phyloP scores from a whole-genome alignment of 2,329 filamentous ascomycete genomes.

The Aureobasidium lini region DNA sequence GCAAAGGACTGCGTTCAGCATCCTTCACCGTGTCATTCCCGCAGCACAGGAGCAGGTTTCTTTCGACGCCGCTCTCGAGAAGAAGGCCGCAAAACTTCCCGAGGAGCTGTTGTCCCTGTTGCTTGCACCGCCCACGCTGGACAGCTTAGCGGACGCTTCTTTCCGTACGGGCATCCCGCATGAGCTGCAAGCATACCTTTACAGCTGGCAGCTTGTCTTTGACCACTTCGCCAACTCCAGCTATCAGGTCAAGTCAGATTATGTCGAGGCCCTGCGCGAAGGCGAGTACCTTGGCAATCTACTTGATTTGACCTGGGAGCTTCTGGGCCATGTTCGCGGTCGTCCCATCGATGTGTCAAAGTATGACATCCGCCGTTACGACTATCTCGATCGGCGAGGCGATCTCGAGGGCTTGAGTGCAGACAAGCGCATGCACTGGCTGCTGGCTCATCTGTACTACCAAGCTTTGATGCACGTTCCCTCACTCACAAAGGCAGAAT shows the following conservation, averaged over 20 bases:
- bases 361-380: conserved; percentile 61
- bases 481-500: conserved; percentile 76
- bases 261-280: conserved; percentile 69
- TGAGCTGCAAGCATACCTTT: conserved; percentile 67
- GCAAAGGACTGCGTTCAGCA: conserved; percentile 70
- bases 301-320: conserved; percentile 73
- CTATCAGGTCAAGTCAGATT: conserved; percentile 74
- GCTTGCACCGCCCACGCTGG: conserved; percentile 65
- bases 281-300: conserved; percentile 61
- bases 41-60: conserved; percentile 72
- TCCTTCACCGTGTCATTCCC: conserved; percentile 76
- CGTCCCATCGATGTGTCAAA: conserved; percentile 64
- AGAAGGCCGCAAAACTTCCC: conserved; percentile 65
- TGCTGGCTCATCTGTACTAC: conserved; percentile 82
- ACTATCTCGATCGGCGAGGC: conserved; percentile 24
- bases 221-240: conserved; percentile 61
- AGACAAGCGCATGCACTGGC: conserved; percentile 71
- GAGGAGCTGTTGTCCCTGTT: conserved; percentile 80
- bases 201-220: conserved; percentile 86
- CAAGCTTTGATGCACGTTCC: conserved; percentile 69
- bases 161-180: conserved; percentile 61
- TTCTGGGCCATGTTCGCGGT: conserved; percentile 70
- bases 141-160: conserved; percentile 57
- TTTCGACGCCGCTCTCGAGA: conserved; percentile 65
- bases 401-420: conserved; percentile 44